Base-by-base conservation (phyloP, 176 grass and related monocot genomes). In the Stipa capillata region DNA sequence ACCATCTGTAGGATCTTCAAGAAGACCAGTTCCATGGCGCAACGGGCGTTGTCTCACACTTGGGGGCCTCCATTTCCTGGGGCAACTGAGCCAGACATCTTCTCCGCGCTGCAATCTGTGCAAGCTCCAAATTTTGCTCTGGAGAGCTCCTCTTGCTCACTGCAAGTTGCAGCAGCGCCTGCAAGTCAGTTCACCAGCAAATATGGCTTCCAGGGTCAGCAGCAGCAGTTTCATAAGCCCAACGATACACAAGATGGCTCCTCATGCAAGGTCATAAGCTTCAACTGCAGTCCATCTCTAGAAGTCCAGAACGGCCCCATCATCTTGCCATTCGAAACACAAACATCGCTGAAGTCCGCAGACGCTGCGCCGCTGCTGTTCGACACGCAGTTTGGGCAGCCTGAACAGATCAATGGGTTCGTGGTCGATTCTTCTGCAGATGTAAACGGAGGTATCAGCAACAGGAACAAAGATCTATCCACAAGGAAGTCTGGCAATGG, bases 1-100 rank as follows among this genome's bases (percentile, higher is more conserved):
- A 91, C 97, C 13, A 96, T 99, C 25, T 99, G 92, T 20, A 95
- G 86, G 55, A 99, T 99, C 78, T 99, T 99, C 79, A 93, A 91
- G 90, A 99, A 99, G 65, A 93, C 75, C 47, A 99, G 82, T 49
- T 99, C 90, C 7, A 83, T 86, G 90, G 92, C 97, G 20, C 97
- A 99, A 13, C 79, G 84, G 77, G 90, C 84, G 11, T 60, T 99
- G 6, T 87, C 79, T 33, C 88, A 93, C 39, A 75, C 86, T 7
- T 90, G 90, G 88, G 82, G 86, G 1, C 78, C 87, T 62, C 84
- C 86, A 50, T 31, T 87, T 21, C 76, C 81, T 54, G 66, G 74
- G 25, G 4, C 78, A 73, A 86, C 62, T 24, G 81, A 87, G 47
- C 74, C 72, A 67, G 84, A 93, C 1, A 65, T 87, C 34, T 86